Evolutionary conservation across 1,139 yeast species (phyloP).

Genomic region (Eremothecium cymbalariae): DNA sequence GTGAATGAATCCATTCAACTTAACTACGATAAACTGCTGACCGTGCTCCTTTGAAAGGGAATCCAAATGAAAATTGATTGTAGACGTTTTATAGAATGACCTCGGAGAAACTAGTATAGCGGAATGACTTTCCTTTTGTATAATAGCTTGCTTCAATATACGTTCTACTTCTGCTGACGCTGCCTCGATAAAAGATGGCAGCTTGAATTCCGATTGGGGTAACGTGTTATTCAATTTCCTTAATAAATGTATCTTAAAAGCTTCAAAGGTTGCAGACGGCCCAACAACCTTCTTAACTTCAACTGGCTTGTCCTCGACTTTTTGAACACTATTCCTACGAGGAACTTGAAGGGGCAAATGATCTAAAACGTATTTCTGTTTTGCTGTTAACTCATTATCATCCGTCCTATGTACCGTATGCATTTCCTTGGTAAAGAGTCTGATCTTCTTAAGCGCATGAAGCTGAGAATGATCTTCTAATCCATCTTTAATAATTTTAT

Average conservation of each 20-base stretch:
- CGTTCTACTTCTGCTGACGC: slow-evolving; percentile 41
- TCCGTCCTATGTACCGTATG: not conserved
- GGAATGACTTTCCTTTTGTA: slow-evolving; percentile 72
- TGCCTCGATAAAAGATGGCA: slow-evolving; percentile 19
- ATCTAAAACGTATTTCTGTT: not conserved
- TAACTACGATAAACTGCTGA: slow-evolving; percentile 51
- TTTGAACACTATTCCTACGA: slow-evolving; percentile 9
- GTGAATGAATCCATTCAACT: slow-evolving; percentile 65
- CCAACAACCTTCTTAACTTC: not conserved
- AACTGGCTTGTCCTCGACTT: not conserved
- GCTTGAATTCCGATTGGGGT: slow-evolving; percentile 16
- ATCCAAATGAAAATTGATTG: slow-evolving; percentile 50
- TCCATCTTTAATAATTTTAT: slow-evolving; percentile 16
- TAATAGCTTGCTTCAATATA: slow-evolving; percentile 57
- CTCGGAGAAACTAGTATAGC: slow-evolving; percentile 74
- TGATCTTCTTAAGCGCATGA: slow-evolving; percentile 12
- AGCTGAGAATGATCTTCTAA: slow-evolving; percentile 17
- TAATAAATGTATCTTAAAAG: slow-evolving; percentile 18
- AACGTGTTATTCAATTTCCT: slow-evolving; percentile 20
- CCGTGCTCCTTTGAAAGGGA: slow-evolving; percentile 37
- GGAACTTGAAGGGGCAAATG: slow-evolving; percentile 5
- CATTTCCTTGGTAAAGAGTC: slow-evolving; percentile 9
- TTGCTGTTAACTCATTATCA: not conserved
- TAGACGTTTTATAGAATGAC: slow-evolving; percentile 63
- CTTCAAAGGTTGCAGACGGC: slow-evolving; percentile 13